Base-by-base conservation (phyloP, 306 rosid species). In the Hippophae gyantsensis region DNA sequence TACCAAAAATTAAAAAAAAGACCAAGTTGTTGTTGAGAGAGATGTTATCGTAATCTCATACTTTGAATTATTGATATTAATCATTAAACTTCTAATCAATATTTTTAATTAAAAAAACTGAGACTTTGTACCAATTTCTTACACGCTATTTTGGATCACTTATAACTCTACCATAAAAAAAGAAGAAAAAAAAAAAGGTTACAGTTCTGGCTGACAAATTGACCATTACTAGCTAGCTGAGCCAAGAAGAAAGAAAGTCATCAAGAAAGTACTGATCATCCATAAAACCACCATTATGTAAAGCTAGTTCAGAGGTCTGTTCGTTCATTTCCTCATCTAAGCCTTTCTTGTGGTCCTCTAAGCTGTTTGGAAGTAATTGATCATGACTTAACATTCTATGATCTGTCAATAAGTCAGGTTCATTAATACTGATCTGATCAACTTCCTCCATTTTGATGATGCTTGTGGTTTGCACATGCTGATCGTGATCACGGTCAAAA, bases 321-420 rank as follows among this genome's bases (percentile, higher is more conserved):
- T 67, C 60, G 9, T 48, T 52, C 42, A 68, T 50, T 45, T 52
- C 72, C 66, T 32, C 4, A 12, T 61, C 60, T 13, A 66, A 13
- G 6, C 11, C 23, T 49, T n/a, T 56, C 23, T 70, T 70, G 11
- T 72, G 43, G 56, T 71, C 80, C 55, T 83, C 82, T 0, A 71
- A 52, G 62, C 45, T 32, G 38, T 32, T 56, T 42, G 79, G 79
- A 63, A 71, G 63, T 50, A 70, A 58, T 32, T 69, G 76, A 65
- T 75, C 72, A 18, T 61, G 32, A 48, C 65, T 64, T 13, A 63
- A 44, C 46, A 46, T 41, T 23, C 10, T 48, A 42, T 64, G 42
- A 9, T 8, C 51, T 47, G n/a, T 54, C 10, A 25, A 52, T 56
- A 10, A 54, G 32, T 11, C 41, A 10, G 8, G 42, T 13, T 48